Conservation (phyloP, 1,284 basidiomycete genomes). For the Lignosus rhinocerotis region DNA sequence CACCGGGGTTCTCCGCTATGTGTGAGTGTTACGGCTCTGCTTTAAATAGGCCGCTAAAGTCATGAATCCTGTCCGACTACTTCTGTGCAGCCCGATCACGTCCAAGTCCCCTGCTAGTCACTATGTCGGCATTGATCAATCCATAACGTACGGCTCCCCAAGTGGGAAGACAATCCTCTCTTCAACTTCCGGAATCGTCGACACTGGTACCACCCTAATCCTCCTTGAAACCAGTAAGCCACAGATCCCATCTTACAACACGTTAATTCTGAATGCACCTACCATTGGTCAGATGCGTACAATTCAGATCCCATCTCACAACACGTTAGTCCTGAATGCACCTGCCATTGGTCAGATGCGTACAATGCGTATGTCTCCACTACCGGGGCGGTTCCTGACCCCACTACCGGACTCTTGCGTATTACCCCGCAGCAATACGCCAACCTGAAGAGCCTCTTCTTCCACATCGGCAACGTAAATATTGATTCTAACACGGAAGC, state of each 20-base stretch:
- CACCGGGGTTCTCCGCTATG: neutral
- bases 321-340: no score
- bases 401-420: conserved; percentile 25
- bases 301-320: conserved; percentile 14
- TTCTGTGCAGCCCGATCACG: conserved; percentile 25
- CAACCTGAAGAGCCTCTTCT: conserved; percentile 25
- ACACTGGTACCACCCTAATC: conserved; percentile 37
- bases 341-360: neutral
- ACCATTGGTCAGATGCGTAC: conserved; percentile 6
- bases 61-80: no score
- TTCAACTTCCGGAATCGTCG: conserved; percentile 29
- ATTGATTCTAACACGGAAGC: neutral
- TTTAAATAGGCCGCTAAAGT: no score
- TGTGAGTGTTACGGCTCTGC: neutral
- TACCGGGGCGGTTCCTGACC: conserved; percentile 24
- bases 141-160: conserved; percentile 24
- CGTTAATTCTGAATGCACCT: no score
- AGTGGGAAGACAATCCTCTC: conserved; percentile 24
- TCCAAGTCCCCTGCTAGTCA: conserved; percentile 37
- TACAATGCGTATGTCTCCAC: conserved; percentile 18
- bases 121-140: conserved; percentile 29
- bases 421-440: conserved; percentile 14
- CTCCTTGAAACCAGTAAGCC: conserved; percentile 35
- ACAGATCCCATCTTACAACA: no score
- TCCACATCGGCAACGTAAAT: conserved; percentile 22